phyloP scores from a whole-genome alignment of 139 green algal species.

The Chlamydomonas eustigma region DNA sequence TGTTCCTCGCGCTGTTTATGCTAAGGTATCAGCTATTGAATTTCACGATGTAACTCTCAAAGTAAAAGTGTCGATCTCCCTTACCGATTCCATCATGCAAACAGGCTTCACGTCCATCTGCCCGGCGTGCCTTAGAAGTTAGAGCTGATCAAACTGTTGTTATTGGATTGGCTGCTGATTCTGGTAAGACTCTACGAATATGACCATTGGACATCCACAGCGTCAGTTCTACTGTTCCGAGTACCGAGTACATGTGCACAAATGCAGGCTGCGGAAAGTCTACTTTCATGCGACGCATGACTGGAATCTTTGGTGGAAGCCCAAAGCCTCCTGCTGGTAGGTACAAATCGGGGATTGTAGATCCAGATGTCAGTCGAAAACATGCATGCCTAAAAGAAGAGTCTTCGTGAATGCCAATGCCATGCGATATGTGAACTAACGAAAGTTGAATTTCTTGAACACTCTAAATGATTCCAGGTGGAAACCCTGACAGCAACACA shows the following conservation, averaged over 20 bases:
- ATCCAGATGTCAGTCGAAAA: not conserved
- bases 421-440: not conserved
- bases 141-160: conserved; percentile 71
- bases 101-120: not conserved
- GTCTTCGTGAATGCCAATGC: too few species aligned
- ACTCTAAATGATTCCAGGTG: too few species aligned
- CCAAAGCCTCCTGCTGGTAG: conserved; percentile 83
- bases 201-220: not conserved
- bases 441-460: not conserved
- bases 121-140: not conserved
- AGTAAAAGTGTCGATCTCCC: not conserved
- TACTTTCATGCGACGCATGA: conserved; percentile 99
- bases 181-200: conserved; percentile 46
- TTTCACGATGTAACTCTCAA: too few species aligned
- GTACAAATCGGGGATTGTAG: not conserved
- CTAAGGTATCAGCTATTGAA: not conserved
- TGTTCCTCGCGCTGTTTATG: not conserved
- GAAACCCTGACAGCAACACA: conserved; percentile 98
- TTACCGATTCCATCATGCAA: not conserved
- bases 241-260: too few species aligned
- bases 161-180: conserved; percentile 96
- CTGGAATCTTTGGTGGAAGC: conserved; percentile 90
- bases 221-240: not conserved
- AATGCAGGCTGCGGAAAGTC: conserved; percentile 98
- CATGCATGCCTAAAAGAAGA: too few species aligned